Evolutionary conservation across 148 eudicot genomes (phyloP).

Genomic region (Silene latifolia): DNA sequence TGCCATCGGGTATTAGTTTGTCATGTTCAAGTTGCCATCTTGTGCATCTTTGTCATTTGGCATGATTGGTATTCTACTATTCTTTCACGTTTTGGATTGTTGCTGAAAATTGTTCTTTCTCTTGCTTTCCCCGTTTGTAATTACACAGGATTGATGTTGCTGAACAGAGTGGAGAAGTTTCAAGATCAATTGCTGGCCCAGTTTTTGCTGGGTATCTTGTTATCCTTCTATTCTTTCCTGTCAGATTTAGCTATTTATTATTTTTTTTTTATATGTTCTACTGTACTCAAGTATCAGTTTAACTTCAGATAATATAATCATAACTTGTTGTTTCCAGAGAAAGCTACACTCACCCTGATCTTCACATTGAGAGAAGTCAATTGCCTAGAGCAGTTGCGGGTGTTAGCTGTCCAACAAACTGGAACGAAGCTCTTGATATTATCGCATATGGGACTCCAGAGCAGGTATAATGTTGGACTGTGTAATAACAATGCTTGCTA

Average conservation of each 20-base stretch:
- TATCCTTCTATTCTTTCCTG: not conserved
- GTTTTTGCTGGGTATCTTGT: slow-evolving; percentile 55
- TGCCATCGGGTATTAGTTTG: not conserved
- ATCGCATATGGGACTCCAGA: slow-evolving; percentile 82
- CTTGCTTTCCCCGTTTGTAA: not conserved
- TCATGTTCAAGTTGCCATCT: not conserved
- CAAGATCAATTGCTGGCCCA: slow-evolving; percentile 61
- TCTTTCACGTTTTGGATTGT: not conserved
- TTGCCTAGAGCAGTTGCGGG: slow-evolving; percentile 26
- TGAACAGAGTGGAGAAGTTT: slow-evolving; percentile 92
- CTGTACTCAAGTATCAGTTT: not conserved
- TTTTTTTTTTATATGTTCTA: too few relatives aligned
- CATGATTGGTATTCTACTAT: not conserved
- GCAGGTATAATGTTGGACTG: slow-evolving; percentile 42
- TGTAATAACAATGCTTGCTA: not conserved
- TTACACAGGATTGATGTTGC: slow-evolving; percentile 65
- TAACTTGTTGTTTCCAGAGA: slow-evolving; percentile 45
- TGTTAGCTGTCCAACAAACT: slow-evolving; percentile 70
- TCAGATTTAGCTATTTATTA: not conserved
- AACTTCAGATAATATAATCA: not conserved
- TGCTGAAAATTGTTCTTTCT: not conserved
- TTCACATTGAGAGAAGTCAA: slow-evolving; percentile 53
- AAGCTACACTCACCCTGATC: slow-evolving; percentile 56
- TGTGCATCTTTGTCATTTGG: not conserved
- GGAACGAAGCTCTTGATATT: slow-evolving; percentile 96